Base-by-base conservation (phyloP, 2,329 filamentous ascomycete species). In the Lasiodiplodia theobromae region DNA sequence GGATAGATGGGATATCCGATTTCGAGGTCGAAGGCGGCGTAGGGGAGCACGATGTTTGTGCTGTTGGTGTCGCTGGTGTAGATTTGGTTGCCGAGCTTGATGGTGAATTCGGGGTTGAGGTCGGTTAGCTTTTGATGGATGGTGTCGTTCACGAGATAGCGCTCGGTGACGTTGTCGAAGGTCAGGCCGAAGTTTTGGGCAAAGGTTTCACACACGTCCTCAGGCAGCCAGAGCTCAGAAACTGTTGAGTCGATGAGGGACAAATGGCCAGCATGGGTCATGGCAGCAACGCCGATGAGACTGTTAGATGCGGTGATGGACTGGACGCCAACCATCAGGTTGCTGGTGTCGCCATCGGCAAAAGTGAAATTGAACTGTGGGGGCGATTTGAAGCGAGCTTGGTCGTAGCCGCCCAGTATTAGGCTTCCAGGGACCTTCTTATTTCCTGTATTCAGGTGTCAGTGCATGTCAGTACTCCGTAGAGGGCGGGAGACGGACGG, bases 391-490 rank as follows among this genome's bases (percentile, higher is more conserved):
- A 81, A 78, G n/a, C 80, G 77, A 1, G 77, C 76, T 21, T 75
- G 72, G 71, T 83, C 81, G 68, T 81, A 83, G 12, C 82, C 81
- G 18, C 82, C 81, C 10, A 83, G 69, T 3, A 79, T 77, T 28
- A 82, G 73, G 56, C 73, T 80, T 8, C 77, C 78, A 51, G 75
- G 74, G 1, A 77, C 76, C 1, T 74, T 75, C 54, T 79, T 78
- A 72, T 60, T 23, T 8, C 56, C 31, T 51, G 18, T 7, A 6
- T n/a, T 2, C 31, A 31, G 51, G 31, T 8, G 31, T 57, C 4
- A 66, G 37, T 28, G 28, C 31, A 34, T 34, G 31, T 49, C 14
- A 38, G 25, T 5, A 18, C 14, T n/a, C n/a, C 4, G 1, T 3
- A 6, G 18, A 28, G 44, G n/a, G 3, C 57, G 2, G 8, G 21